Evolutionary conservation across 805 yeast genomes (phyloP).

Genomic region (Zygosaccharomyces gambellarensis): DNA sequence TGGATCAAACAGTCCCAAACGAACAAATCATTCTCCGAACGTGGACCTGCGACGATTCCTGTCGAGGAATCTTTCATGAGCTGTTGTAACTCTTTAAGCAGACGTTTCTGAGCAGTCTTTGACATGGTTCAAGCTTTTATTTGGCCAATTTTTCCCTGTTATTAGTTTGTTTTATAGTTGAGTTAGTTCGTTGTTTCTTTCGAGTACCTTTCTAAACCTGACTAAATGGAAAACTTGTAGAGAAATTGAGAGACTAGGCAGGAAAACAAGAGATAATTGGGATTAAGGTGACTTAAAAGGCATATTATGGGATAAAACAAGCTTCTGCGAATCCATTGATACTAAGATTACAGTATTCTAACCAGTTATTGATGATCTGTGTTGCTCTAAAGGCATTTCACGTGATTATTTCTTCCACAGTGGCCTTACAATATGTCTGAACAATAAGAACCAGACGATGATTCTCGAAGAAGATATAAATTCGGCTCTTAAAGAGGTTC

Average conservation of each 20-base stretch:
- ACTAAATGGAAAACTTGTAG: background rate
- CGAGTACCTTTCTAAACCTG: background rate
- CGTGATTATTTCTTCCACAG: background rate
- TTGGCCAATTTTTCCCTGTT: background rate
- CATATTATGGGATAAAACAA: background rate
- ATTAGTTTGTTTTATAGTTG: background rate
- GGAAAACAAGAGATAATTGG: background rate
- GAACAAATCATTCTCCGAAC: conserved; percentile 65
- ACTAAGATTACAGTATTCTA: background rate
- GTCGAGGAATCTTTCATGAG: conserved; percentile 84
- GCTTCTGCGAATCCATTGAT: background rate
- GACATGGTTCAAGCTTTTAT: conserved; percentile 21
- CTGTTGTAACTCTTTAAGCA: conserved; percentile 86
- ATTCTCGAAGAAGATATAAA: background rate
- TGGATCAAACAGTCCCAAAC: conserved; percentile 80
- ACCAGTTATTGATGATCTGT: background rate
- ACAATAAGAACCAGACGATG: background rate
- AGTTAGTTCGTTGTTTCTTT: background rate
- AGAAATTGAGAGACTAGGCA: background rate
- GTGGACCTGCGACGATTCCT: conserved; percentile 92
- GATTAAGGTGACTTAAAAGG: background rate
- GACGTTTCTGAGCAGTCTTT: conserved; percentile 76
- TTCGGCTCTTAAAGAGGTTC: background rate
- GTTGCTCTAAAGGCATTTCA: background rate
- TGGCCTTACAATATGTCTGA: background rate